Conservation (phyloP, 257 asterid genomes). For the Craterostigma plantagineum region DNA sequence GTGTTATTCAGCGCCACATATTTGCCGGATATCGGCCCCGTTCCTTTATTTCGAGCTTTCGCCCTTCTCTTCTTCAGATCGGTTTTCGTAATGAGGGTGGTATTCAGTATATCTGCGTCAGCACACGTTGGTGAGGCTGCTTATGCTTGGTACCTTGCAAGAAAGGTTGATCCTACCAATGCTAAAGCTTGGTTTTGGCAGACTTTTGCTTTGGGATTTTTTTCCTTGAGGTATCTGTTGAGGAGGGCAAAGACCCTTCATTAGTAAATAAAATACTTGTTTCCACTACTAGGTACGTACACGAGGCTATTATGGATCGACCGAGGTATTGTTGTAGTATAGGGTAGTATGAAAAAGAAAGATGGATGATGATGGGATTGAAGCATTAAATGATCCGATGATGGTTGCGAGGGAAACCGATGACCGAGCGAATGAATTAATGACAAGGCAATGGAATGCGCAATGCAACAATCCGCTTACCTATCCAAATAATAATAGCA, state of each 20-base stretch:
- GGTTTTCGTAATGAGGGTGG: slow-evolving; percentile 12
- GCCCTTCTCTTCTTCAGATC: slow-evolving; percentile 47
- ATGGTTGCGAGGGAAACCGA: too few relatives aligned
- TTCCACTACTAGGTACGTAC: too few relatives aligned
- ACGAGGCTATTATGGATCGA: too few relatives aligned
- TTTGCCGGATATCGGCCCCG: slow-evolving; percentile 59
- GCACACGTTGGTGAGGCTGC: slow-evolving; percentile 60
- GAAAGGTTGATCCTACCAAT: slow-evolving; percentile 62
- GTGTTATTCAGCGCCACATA: slow-evolving; percentile 50
- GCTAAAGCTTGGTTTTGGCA: slow-evolving; percentile 90
- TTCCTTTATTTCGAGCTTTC: slow-evolving; percentile 31
- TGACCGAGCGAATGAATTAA: too few relatives aligned
- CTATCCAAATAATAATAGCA: too few relatives aligned
- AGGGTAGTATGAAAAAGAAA: too few relatives aligned
- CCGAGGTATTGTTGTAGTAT: too few relatives aligned
- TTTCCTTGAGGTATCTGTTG: slow-evolving; percentile 55
- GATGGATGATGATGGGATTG: too few relatives aligned
- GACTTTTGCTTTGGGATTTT: slow-evolving; percentile 52
- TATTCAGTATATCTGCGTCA: slow-evolving; percentile 23
- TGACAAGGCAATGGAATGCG: too few relatives aligned
- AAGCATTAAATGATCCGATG: too few relatives aligned
- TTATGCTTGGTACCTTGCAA: slow-evolving; percentile 83
- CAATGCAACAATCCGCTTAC: too few relatives aligned
- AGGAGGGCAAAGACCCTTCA: slow-evolving; percentile 5
- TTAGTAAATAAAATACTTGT: too few relatives aligned